Evolutionary conservation across 2,329 filamentous ascomycete genomes (phyloP).

Genomic region (Colletotrichum sp.): DNA sequence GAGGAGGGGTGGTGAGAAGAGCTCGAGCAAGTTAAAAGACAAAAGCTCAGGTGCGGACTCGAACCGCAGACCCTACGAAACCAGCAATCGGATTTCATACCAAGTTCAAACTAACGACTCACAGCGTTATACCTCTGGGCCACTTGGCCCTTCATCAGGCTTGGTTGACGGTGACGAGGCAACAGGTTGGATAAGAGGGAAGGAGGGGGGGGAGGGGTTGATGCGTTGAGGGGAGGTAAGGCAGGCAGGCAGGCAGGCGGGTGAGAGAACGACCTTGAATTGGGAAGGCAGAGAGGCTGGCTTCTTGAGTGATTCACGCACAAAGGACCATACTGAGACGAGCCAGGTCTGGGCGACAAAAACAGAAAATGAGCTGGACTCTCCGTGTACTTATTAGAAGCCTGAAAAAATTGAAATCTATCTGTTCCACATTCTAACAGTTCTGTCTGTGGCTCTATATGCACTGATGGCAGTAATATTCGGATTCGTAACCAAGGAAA

Average conservation of each 20-base stretch:
- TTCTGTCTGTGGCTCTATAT: slow-evolving; percentile 12
- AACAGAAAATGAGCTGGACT: neutral
- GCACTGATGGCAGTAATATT: neutral
- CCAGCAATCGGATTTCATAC: neutral
- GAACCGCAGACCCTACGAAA: neutral
- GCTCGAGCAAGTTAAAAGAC: too few species aligned
- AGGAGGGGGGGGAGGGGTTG: neutral
- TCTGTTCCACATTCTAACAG: slow-evolving; percentile 8
- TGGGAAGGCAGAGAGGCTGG: neutral
- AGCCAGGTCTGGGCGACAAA: neutral
- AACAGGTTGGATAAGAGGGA: neutral
- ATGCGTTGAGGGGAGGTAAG: neutral
- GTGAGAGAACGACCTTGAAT: neutral
- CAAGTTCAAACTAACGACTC: neutral
- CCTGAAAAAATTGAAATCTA: neutral
- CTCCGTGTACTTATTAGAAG: neutral
- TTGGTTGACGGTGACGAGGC: neutral
- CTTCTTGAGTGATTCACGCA: neutral
- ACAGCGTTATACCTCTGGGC: neutral
- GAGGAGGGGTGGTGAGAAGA: too few species aligned
- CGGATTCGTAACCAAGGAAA: slow-evolving; percentile 1
- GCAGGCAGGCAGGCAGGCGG: too few species aligned
- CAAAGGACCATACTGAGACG: neutral
- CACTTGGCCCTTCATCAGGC: neutral
- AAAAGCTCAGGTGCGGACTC: neutral